Evolutionary conservation across 768 basidiomycete species (phyloP).

Genomic region (Daedaleopsis nitida): DNA sequence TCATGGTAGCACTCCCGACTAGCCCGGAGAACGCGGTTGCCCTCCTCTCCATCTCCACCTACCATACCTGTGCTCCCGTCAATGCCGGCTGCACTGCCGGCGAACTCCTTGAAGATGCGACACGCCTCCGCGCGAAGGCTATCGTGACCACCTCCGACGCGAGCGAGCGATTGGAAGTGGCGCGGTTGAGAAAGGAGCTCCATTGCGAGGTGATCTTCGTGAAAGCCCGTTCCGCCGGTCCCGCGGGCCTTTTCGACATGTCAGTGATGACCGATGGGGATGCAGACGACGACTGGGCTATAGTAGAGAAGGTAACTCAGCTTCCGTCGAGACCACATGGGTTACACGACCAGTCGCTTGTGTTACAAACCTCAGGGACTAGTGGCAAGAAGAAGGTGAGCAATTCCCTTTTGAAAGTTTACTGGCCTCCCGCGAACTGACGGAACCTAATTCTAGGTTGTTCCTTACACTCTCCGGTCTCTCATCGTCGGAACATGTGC

Average conservation of each 20-base stretch:
- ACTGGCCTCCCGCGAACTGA: background rate
- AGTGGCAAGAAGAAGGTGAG: slow-evolving; percentile 50
- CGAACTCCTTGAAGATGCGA: slow-evolving; percentile 46
- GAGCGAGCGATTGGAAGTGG: slow-evolving; percentile 40
- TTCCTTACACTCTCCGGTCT: slow-evolving; percentile 45
- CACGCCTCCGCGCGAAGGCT: slow-evolving; percentile 40
- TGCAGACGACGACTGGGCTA: slow-evolving; percentile 16
- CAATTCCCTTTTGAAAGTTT: background rate
- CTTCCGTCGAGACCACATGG: slow-evolving; percentile 37
- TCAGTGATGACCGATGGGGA: slow-evolving; percentile 27
- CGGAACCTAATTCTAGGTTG: slow-evolving; percentile 29
- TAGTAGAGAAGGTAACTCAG: slow-evolving; percentile 4
- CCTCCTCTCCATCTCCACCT: slow-evolving; percentile 43
- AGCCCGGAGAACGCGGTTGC: slow-evolving; percentile 50
- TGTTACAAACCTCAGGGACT: slow-evolving; percentile 64
- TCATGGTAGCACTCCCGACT: slow-evolving; percentile 47
- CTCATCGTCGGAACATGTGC: slow-evolving; percentile 48
- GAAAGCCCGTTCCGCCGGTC: slow-evolving; percentile 35
- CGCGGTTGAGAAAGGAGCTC: slow-evolving; percentile 35
- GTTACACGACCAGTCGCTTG: slow-evolving; percentile 50
- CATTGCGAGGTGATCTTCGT: slow-evolving; percentile 43
- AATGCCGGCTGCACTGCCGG: slow-evolving; percentile 47
- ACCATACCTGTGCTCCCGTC: slow-evolving; percentile 50
- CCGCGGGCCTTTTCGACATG: slow-evolving; percentile 45
- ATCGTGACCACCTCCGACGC: slow-evolving; percentile 45